A percentile compares a stretch with the other conserved stretches of the same genome.
These are phyloP conservation scores for Exophiala lecanii-corni DNA, from an alignment of 2,329 filamentous ascomycete genomes.

Conservation along the genomic window DNA sequence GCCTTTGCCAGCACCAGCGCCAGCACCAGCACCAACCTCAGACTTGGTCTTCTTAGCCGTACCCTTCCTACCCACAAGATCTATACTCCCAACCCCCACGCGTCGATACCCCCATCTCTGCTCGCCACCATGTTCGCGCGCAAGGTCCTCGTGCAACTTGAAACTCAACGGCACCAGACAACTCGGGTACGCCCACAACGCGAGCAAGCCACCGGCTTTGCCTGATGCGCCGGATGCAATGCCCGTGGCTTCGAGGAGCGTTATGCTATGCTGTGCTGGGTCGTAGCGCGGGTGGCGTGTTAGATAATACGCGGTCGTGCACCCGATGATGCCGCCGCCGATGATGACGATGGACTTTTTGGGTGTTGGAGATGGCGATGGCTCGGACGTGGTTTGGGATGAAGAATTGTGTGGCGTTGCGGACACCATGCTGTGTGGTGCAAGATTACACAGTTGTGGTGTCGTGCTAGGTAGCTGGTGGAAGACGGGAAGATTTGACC, in stretches of 20 bases:
- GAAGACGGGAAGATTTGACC: no score
- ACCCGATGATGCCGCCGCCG: conserved; percentile 89
- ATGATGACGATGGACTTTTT: conserved; percentile 30
- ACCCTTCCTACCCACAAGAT: conserved; percentile 45
- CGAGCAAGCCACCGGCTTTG: conserved; percentile 87
- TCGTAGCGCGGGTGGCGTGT: conserved; percentile 81
- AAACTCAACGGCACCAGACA: conserved; percentile 84
- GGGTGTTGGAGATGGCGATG: background rate
- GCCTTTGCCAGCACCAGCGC: conserved; percentile 23
- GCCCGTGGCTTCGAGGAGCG: conserved; percentile 76
- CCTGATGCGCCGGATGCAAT: conserved; percentile 91
- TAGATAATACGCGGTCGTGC: conserved; percentile 84
- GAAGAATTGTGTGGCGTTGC: background rate
- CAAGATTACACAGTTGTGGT: no score
- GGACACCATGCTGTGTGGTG: no score
- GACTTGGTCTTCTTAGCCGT: conserved; percentile 20
- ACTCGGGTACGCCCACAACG: conserved; percentile 83
- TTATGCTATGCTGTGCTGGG: conserved; percentile 69
- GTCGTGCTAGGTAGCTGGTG: no score
- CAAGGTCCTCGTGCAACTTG: conserved; percentile 73
- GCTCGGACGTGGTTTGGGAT: background rate
- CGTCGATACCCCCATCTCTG: conserved; percentile 81
- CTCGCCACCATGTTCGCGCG: conserved; percentile 74
- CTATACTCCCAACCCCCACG: conserved; percentile 66
- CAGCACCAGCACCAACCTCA: conserved; percentile 23